Percentiles rank a stretch among this genome's conserved stretches.
Evolutionary conservation across 1,284 basidiomycete species (phyloP).

Genomic region (Thelephora terrestris): DNA sequence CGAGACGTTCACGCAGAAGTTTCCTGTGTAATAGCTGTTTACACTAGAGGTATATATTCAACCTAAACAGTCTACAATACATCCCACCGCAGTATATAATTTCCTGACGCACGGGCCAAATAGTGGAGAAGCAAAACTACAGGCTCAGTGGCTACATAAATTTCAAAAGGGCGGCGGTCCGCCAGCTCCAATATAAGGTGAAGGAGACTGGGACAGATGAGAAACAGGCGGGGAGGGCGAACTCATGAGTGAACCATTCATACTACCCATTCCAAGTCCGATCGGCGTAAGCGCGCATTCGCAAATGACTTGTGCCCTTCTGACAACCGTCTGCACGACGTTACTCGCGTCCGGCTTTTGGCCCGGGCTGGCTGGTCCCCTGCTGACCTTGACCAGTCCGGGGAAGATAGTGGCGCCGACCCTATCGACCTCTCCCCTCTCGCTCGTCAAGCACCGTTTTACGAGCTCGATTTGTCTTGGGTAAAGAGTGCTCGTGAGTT

Average conservation of each 20-base stretch:
- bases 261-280: neutral
- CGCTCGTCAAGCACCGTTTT: slow-evolving; percentile 65
- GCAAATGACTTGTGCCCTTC: slow-evolving; percentile 76
- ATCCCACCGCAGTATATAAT: no score
- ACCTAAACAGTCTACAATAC: no score
- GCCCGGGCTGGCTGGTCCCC: slow-evolving; percentile 25
- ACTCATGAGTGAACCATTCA: neutral
- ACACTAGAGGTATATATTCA: no score
- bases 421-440: slow-evolving; percentile 54
- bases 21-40: no score
- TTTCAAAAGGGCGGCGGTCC: no score
- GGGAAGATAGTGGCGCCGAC: slow-evolving; percentile 78
- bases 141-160: no score
- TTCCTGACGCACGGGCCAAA: no score
- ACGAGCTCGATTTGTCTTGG: slow-evolving; percentile 69
- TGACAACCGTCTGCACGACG: slow-evolving; percentile 54
- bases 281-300: slow-evolving; percentile 50
- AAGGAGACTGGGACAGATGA: no score
- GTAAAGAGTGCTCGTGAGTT: slow-evolving; percentile 55
- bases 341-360: slow-evolving; percentile 34
- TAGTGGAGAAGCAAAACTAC: no score
- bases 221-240: no score
- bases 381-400: slow-evolving; percentile 69
- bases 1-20: no score
- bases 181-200: no score